A percentile compares a stretch with the other conserved stretches of the same genome.
Conservation (phyloP, 202 grass and related monocot genomes). For the Panicum hallii region DNA sequence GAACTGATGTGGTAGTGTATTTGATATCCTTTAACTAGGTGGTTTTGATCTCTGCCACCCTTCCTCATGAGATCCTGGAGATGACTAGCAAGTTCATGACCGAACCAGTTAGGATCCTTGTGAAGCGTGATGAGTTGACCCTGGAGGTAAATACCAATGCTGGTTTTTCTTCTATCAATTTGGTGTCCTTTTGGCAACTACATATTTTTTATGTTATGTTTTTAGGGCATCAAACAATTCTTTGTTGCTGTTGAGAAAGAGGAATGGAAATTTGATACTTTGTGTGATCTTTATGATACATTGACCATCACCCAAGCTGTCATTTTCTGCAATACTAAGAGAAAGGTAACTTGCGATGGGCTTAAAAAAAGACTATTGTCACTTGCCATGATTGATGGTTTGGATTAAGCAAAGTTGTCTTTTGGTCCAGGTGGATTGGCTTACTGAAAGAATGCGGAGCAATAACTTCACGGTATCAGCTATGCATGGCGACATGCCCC, state of each 20-base stretch:
- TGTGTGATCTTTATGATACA: conserved; percentile 97
- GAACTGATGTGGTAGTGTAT: background rate
- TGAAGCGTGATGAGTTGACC: conserved; percentile 99
- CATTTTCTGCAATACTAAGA: conserved; percentile 98
- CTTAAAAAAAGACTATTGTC: background rate
- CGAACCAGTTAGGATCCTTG: conserved; percentile 93
- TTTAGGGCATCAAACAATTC: conserved; percentile 96
- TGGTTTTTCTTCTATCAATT: background rate
- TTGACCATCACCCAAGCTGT: conserved; percentile 99
- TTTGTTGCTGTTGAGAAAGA: conserved; percentile 99
- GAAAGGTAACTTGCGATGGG: conserved; percentile 62
- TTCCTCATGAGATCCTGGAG: conserved; percentile 96
- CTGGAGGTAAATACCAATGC: conserved; percentile 74
- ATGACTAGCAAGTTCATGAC: conserved; percentile 99
- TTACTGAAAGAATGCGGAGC: conserved; percentile 90
- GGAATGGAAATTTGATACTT: conserved; percentile 99
- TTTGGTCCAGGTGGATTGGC: conserved; percentile 85
- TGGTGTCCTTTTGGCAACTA: background rate
- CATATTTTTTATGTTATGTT: conserved; percentile 12
- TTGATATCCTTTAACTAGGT: conserved; percentile 52
- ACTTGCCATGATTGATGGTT: conserved; percentile 12
- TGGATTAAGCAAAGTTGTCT: conserved; percentile 25
- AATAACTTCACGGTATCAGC: conserved; percentile 94
- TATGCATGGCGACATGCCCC: conserved; percentile 97
- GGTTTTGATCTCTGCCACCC: conserved; percentile 80